phyloP scores from a whole-genome alignment of 1,284 basidiomycete genomes.

The Cerioporus squamosus region DNA sequence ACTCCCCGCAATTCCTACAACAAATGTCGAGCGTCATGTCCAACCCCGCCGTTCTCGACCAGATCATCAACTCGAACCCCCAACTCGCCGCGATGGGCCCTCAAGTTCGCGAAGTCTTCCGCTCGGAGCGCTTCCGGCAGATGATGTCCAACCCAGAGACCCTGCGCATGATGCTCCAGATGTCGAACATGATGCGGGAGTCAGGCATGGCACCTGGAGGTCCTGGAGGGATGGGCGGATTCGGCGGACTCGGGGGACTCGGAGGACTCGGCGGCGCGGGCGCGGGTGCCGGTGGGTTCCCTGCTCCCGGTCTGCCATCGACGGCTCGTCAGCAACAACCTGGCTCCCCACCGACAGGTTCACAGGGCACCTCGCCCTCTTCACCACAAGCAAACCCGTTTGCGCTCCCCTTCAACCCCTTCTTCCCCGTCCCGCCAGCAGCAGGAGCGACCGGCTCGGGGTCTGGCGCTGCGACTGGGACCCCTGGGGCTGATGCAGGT shows the following conservation, averaged over 20 bases:
- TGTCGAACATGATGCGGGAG: slow-evolving; percentile 66
- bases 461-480: slow-evolving; percentile 25
- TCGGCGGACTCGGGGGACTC: slow-evolving; percentile 29
- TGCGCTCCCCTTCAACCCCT: slow-evolving; percentile 25
- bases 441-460: slow-evolving; percentile 1
- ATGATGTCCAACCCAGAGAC: slow-evolving; percentile 86
- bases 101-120: slow-evolving; percentile 79
- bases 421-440: slow-evolving; percentile 9
- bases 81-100: slow-evolving; percentile 81
- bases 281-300: slow-evolving; percentile 43
- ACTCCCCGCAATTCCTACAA: slow-evolving; percentile 52
- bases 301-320: slow-evolving; percentile 59
- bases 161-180: slow-evolving; percentile 83
- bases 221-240: slow-evolving; percentile 28
- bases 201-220: slow-evolving; percentile 35
- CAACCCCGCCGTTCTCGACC: slow-evolving; percentile 67
- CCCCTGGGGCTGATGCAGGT: slow-evolving; percentile 16
- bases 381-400: slow-evolving; percentile 28
- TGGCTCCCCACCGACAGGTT: slow-evolving; percentile 2
- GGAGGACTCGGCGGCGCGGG: slow-evolving; percentile 25
- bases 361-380: not conserved
- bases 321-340: slow-evolving; percentile 30
- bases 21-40: slow-evolving; percentile 36
- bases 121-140: slow-evolving; percentile 80
- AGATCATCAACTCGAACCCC: slow-evolving; percentile 82